These are phyloP conservation scores for Aspergillus heteromorphus DNA, from an alignment of 495 filamentous ascomycete genomes.

Conservation along the genomic window DNA sequence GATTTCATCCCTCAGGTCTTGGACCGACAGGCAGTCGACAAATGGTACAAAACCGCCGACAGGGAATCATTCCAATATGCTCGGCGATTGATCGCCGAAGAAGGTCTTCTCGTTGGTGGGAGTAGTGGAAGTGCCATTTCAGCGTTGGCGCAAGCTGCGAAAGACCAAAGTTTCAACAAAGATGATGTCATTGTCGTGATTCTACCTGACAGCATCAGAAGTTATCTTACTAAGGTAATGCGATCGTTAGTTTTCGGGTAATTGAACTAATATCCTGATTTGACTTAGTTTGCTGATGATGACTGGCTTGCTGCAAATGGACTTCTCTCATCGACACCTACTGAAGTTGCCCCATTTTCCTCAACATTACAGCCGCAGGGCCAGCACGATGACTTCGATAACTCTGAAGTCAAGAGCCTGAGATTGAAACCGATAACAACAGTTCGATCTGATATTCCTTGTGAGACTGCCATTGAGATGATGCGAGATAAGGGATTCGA, in stretches of 20 bases:
- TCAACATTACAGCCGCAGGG: conserved; percentile 24
- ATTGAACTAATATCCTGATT: conserved; percentile 4
- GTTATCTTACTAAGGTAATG: conserved; percentile 85
- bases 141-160: conserved; percentile 71
- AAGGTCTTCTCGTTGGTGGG: conserved; percentile 90
- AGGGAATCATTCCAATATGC: conserved; percentile 86
- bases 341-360: conserved; percentile 43
- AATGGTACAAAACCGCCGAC: conserved; percentile 98
- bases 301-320: conserved; percentile 96
- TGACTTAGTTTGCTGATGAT: conserved; percentile 79
- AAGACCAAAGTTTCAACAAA: conserved; percentile 67
- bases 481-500: conserved; percentile 98
- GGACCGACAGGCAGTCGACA: conserved; percentile 73
- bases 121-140: conserved; percentile 91
- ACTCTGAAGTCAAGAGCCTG: conserved; percentile 71
- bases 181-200: conserved; percentile 85
- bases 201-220: conserved; percentile 90
- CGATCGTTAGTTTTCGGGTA: not conserved
- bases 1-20: conserved; percentile 96
- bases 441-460: conserved; percentile 59
- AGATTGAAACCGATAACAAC: conserved; percentile 90
- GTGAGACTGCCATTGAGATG: conserved; percentile 83
- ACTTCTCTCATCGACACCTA: conserved; percentile 60
- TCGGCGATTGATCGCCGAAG: conserved; percentile 84
- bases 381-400: conserved; percentile 54